Evolutionary conservation across 2,329 filamentous ascomycete genomes (phyloP).

Genomic region (Nigrograna mackinnonii): DNA sequence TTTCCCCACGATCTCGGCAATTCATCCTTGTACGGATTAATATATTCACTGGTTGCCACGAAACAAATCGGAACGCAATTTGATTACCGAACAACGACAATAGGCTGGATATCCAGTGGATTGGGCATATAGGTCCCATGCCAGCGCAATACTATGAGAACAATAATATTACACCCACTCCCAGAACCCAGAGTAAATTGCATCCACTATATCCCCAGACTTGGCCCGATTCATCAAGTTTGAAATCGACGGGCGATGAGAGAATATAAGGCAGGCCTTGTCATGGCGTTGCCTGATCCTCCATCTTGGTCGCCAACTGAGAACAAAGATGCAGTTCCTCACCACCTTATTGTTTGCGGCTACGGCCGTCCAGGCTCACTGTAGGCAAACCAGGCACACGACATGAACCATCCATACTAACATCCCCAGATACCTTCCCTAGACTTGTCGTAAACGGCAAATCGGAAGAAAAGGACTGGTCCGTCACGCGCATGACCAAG

Average conservation of each 20-base stretch:
- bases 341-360: conserved; percentile 17
- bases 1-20: conserved; percentile 4
- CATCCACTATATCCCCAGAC: not conserved
- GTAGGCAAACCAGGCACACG: conserved; percentile 7
- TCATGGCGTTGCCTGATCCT: too few relatives aligned
- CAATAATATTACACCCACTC: too few relatives aligned
- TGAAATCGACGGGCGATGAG: too few relatives aligned
- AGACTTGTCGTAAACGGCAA: conserved; percentile 26
- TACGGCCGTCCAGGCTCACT: conserved; percentile 25
- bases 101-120: too few relatives aligned
- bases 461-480: conserved; percentile 29
- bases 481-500: conserved; percentile 26
- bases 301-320: too few relatives aligned
- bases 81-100: too few relatives aligned
- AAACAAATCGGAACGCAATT: too few relatives aligned
- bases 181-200: too few relatives aligned
- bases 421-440: conserved; percentile 26
- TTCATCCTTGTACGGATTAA: not conserved
- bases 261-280: too few relatives aligned
- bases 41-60: not conserved
- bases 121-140: too few relatives aligned
- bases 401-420: conserved; percentile 2
- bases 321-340: conserved; percentile 21
- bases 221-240: too few relatives aligned
- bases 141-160: too few relatives aligned